Evolutionary conservation across 208 protist species (phyloP), one percentile per base, ranked within the genome.

Genomic region (Spongospora subterranea): DNA sequence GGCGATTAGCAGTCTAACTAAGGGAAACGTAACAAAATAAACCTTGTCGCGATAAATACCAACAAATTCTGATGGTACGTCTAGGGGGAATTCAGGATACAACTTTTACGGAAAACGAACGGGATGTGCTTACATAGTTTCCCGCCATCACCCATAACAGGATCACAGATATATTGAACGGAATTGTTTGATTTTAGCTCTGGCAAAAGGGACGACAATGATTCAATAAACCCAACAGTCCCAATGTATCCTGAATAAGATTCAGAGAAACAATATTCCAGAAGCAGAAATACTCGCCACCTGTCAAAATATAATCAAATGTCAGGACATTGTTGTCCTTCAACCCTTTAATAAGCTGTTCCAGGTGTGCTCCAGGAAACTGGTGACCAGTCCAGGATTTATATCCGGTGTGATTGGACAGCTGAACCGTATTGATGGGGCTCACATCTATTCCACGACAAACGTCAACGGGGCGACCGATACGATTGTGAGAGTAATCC

Each of bases 381-480:
- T 43, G 6, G 13, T 82, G n/a, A 13, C 71, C 71, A 6, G 71
- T 82, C 71, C 71, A 82, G 6, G n/a, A 40, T 35, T 13, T 6
- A 82, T 82, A 82, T 82, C 71, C 71, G 35, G 71, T 82, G 35
- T 82, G 71, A 43, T 82, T 82, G 6, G 71, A 82, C 11, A 82
- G 35, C 71, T 82, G 71, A 35, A 82, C 71, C n/a, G 71, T 45
- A 43, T 82, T 6, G n/a, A 82, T 82, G 6, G 71, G 71, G 71
- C 40, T 43, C 35, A 82, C 71, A 82, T 82, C 71, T 82, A 82
- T 17, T 32, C 54, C 17, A 65, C 54, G 29, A n/a, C n/a, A n/a
- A n/a, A n/a, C n/a, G n/a, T n/a, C n/a, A n/a, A n/a, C n/a, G n/a
- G n/a, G n/a, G n/a, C n/a, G n/a, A n/a, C 6, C 50, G 50, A 60